Percentiles rank a stretch among this genome's conserved stretches.
phyloP scores from a whole-genome alignment of 495 filamentous ascomycete species.

The Penicillium antarcticum region DNA sequence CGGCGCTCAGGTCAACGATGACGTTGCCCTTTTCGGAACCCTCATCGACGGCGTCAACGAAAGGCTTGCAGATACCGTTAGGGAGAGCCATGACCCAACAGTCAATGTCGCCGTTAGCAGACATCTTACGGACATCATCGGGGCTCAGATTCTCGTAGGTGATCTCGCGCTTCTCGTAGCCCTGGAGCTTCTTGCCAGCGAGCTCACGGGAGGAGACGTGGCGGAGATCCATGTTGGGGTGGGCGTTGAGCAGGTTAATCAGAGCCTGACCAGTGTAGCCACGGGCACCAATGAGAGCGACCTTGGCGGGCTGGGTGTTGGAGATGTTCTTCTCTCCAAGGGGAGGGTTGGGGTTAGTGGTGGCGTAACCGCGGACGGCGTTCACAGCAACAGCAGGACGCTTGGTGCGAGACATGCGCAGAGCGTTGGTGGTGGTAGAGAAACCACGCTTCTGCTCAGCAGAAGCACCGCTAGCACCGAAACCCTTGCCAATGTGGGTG shows the following conservation, averaged over 20 bases:
- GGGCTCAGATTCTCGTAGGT: constrained; percentile 87
- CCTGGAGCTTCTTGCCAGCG: constrained; percentile 83
- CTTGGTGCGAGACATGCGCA: constrained; percentile 31
- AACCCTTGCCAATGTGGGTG: constrained; percentile 51
- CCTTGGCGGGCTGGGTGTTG: constrained; percentile 73
- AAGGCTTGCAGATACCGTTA: constrained; percentile 96
- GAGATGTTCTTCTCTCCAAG: constrained; percentile 88
- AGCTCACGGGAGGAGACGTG: constrained; percentile 96
- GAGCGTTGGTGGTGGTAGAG: constrained; percentile 53
- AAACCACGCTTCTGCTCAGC: constrained; percentile 63
- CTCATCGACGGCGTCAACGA: constrained; percentile 85
- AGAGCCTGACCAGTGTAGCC: constrained; percentile 95
- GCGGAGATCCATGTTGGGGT: constrained; percentile 90
- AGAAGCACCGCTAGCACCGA: constrained; percentile 40
- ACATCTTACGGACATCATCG: constrained; percentile 90
- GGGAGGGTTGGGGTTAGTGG: constrained; percentile 96
- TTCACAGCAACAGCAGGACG: constrained; percentile 29
- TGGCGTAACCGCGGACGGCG: constrained; percentile 49
- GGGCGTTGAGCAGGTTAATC: constrained; percentile 81
- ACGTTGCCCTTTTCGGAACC: constrained; percentile 68
- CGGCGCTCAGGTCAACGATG: constrained; percentile 90
- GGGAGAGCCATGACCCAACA: constrained; percentile 99
- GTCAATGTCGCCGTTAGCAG: constrained; percentile 87
- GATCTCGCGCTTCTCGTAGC: constrained; percentile 90
- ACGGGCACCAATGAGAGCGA: constrained; percentile 91